Conservation (phyloP, 306 rosid genomes). For the Vachellia collinsii region DNA sequence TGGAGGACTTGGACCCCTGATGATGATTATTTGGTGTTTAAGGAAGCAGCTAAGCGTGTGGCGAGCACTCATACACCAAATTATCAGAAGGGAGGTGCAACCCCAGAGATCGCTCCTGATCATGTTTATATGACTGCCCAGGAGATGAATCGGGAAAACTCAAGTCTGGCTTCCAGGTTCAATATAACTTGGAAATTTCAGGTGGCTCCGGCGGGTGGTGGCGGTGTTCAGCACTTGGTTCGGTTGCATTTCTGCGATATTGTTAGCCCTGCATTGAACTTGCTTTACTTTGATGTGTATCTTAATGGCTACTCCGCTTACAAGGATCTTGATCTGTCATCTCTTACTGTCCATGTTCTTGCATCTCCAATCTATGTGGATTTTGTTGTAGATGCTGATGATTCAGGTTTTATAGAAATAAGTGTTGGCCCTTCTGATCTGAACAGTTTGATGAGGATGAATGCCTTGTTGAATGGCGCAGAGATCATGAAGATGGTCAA, state of each 20-base stretch:
- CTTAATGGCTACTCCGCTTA: conserved; percentile 74
- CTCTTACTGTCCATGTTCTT: conserved; percentile 57
- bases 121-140: conserved; percentile 86
- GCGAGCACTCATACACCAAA: conserved; percentile 60
- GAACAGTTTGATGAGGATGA: conserved; percentile 62
- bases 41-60: conserved; percentile 69
- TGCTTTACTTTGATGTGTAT: conserved; percentile 79
- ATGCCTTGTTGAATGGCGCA: conserved; percentile 94
- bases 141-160: conserved; percentile 74
- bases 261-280: conserved; percentile 65
- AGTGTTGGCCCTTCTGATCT: conserved; percentile 91
- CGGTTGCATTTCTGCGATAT: conserved; percentile 92
- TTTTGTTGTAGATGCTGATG: conserved; percentile 69
- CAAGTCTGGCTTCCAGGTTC: conserved; percentile 52
- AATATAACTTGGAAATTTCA: conserved; percentile 86
- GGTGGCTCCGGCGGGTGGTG: conserved; percentile 34
- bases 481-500: conserved; percentile 87
- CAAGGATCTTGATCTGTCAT: conserved; percentile 80
- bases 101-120: conserved; percentile 78
- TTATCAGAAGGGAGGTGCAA: conserved; percentile 70
- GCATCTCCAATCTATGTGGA: conserved; percentile 80
- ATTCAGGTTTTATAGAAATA: conserved; percentile 56
- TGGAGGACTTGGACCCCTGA: conserved; percentile 98
- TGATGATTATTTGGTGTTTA: conserved; percentile 62
- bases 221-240: conserved; percentile 56